A percentile compares a stretch with the other conserved stretches of the same genome.
Conservation (phyloP, 108 stramenopile species). For the Asterionellopsis glacialis region DNA sequence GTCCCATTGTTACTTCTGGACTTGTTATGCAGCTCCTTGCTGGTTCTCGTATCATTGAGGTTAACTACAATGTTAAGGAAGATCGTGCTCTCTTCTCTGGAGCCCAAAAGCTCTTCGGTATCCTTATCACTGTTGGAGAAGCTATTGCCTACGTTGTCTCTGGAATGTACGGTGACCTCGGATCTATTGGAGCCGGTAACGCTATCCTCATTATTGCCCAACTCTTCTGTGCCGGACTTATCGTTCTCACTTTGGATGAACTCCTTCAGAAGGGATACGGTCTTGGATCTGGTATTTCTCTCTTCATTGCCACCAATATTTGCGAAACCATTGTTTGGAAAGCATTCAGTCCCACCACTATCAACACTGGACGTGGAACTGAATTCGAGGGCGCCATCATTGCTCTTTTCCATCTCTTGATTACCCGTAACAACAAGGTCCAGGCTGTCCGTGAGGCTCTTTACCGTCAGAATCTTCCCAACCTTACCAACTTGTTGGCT, state of each 20-base stretch:
- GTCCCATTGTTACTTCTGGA: constrained; percentile 94
- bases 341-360: constrained; percentile 98
- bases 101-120: constrained; percentile 99
- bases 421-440: constrained; percentile 94
- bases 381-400: constrained; percentile 99
- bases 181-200: constrained; percentile 94
- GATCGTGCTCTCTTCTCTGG: constrained; percentile 95
- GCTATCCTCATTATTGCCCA: constrained; percentile 97
- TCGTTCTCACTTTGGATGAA: constrained; percentile 99
- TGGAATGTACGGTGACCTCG: constrained; percentile 98
- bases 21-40: constrained; percentile 95
- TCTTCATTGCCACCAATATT: constrained; percentile 99
- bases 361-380: constrained; percentile 99
- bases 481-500: constrained; percentile 95
- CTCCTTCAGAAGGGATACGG: constrained; percentile 99
- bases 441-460: constrained; percentile 93
- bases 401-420: constrained; percentile 95
- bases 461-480: constrained; percentile 97
- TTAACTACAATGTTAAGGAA: constrained; percentile 98
- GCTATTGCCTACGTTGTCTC: constrained; percentile 98
- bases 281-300: constrained; percentile 94
- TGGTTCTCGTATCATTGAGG: constrained; percentile 97
- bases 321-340: constrained; percentile 99
- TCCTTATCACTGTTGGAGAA: constrained; percentile 97
- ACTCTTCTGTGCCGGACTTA: constrained; percentile 96